These are phyloP conservation scores for Asterophora parasitica DNA, from an alignment of 768 basidiomycete genomes.

Conservation along the genomic window DNA sequence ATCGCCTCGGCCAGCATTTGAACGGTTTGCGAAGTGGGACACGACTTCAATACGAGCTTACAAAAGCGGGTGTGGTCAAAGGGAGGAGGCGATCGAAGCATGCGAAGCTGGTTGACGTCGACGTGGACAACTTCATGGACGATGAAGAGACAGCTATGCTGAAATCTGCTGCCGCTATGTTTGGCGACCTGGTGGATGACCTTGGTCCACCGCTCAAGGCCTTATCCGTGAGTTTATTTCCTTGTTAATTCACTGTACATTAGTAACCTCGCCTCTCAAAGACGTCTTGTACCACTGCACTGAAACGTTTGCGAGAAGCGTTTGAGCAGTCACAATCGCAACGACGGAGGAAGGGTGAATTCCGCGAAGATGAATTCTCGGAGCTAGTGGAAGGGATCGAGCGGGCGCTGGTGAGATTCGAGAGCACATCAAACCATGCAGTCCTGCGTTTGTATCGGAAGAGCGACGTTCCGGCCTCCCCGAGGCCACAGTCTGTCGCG, in stretches of 20 bases:
- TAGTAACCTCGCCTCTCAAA: conserved; percentile 22
- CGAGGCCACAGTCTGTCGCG: conserved; percentile 20
- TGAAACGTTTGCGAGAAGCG: conserved; percentile 60
- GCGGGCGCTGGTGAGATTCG: conserved; percentile 66
- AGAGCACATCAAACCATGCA: conserved; percentile 80
- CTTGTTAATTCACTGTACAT: background rate
- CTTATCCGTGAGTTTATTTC: conserved; percentile 52
- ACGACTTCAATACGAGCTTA: conserved; percentile 76
- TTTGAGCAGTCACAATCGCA: conserved; percentile 47
- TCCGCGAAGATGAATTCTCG: conserved; percentile 56
- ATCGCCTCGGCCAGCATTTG: conserved; percentile 88
- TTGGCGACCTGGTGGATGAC: conserved; percentile 76
- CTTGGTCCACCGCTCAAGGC: conserved; percentile 72
- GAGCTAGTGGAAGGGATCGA: conserved; percentile 64
- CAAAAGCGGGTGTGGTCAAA: conserved; percentile 45
- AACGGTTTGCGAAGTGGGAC: conserved; percentile 86
- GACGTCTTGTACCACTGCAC: conserved; percentile 55
- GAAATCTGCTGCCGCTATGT: conserved; percentile 65
- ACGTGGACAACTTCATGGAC: conserved; percentile 15
- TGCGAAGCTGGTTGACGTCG: conserved; percentile 7
- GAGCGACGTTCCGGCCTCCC: conserved; percentile 30
- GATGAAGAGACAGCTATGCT: conserved; percentile 40
- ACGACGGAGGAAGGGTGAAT: conserved; percentile 25
- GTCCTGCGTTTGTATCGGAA: conserved; percentile 69
- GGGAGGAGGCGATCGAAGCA: conserved; percentile 19